Evolutionary conservation across 108 stramenopile genomes (phyloP).

Genomic region (Cylindrotheca closterium): DNA sequence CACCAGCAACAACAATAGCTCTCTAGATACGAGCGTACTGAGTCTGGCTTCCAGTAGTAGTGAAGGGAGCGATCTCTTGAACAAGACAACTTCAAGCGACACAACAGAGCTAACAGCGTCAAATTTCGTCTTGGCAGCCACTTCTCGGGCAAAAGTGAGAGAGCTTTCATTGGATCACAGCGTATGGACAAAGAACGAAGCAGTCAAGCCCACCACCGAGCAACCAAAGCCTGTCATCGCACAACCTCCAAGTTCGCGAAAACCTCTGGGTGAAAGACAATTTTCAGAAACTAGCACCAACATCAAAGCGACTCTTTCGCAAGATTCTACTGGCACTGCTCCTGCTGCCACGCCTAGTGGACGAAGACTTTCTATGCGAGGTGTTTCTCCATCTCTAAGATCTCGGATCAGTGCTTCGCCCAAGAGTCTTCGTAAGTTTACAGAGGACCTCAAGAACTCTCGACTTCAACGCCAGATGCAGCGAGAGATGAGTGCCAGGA

Average conservation of each 20-base stretch:
- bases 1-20: background rate
- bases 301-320: background rate
- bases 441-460: constrained; percentile 19
- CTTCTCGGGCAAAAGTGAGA: constrained; percentile 24
- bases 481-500: constrained; percentile 17
- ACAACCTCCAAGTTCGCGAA: too few relatives aligned
- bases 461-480: constrained; percentile 18
- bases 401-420: constrained; percentile 16
- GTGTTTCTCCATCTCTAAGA: constrained; percentile 23
- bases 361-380: background rate
- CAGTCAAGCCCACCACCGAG: background rate
- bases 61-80: constrained; percentile 34
- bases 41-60: constrained; percentile 30
- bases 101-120: constrained; percentile 78
- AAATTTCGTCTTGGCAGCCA: constrained; percentile 61
- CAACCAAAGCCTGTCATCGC: background rate
- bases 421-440: constrained; percentile 18
- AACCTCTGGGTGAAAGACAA: background rate
- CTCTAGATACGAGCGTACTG: constrained; percentile 35
- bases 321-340: too few relatives aligned
- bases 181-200: background rate
- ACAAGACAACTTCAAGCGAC: constrained; percentile 65
- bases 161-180: background rate
- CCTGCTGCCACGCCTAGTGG: background rate
- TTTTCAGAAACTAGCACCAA: background rate